Evolutionary conservation across 345 rosid genomes (phyloP).

Genomic region (Adansonia digitata): DNA sequence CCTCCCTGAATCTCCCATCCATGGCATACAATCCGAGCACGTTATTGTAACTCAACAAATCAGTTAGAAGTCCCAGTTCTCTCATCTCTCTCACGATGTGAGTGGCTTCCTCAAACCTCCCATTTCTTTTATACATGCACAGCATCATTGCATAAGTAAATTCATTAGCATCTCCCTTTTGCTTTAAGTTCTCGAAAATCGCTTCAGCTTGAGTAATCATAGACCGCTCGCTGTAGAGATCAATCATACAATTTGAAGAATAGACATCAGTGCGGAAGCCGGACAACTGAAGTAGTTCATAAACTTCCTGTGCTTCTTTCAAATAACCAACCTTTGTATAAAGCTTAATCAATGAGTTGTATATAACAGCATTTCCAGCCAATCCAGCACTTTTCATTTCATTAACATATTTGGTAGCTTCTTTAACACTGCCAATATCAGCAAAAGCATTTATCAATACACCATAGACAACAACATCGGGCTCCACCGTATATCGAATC

Average conservation of each 20-base stretch:
- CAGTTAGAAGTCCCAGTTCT: constrained; percentile 48
- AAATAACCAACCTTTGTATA: constrained; percentile 74
- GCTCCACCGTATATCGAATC: constrained; percentile 49
- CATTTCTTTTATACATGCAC: constrained; percentile 71
- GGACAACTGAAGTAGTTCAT: constrained; percentile 45
- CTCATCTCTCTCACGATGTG: constrained; percentile 65
- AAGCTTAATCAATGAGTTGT: constrained; percentile 76
- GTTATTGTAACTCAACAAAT: constrained; percentile 64
- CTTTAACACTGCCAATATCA: constrained; percentile 58
- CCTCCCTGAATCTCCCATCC: constrained; percentile 71
- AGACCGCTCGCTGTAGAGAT: constrained; percentile 64
- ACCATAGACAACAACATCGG: constrained; percentile 68
- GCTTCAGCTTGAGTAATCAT: constrained; percentile 63
- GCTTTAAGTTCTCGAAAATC: constrained; percentile 59
- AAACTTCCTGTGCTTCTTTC: constrained; percentile 70
- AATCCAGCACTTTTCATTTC: constrained; percentile 62
- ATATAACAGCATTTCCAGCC: constrained; percentile 49
- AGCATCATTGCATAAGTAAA: constrained; percentile 75
- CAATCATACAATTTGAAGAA: constrained; percentile 81
- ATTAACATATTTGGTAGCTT: constrained; percentile 51
- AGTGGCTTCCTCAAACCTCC: constrained; percentile 65
- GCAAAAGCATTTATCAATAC: constrained; percentile 82
- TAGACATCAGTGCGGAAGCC: constrained; percentile 44
- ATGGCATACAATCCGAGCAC: constrained; percentile 56
- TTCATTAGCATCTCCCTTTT: constrained; percentile 64